A percentile compares a stretch with the other conserved stretches of the same genome.
Evolutionary conservation across 208 protist genomes (phyloP).

Genomic region (Porcisia deanei): DNA sequence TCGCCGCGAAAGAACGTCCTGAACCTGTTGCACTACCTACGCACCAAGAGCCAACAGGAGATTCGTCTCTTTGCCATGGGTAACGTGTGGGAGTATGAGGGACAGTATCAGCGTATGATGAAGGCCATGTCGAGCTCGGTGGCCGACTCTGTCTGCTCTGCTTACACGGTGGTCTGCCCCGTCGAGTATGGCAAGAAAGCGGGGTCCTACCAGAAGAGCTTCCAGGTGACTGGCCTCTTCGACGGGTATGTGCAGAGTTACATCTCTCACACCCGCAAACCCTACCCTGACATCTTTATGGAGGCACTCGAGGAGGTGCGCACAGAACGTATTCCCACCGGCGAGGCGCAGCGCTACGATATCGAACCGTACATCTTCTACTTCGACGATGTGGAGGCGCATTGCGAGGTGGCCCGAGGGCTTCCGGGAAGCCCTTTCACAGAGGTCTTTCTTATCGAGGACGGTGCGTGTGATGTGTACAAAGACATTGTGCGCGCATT

Average conservation of each 20-base stretch:
- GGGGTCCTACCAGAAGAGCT: constrained; percentile 33
- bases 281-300: constrained; percentile 79
- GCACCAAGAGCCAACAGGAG: constrained; percentile 74
- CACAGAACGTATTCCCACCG: constrained; percentile 46
- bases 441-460: constrained; percentile 64
- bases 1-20: constrained; percentile 80
- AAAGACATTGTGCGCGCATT: constrained; percentile 63
- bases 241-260: constrained; percentile 80
- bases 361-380: constrained; percentile 76
- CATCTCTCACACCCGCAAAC: constrained; percentile 73
- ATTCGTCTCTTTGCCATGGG: constrained; percentile 73
- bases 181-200: constrained; percentile 50
- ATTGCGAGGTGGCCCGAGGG: constrained; percentile 65
- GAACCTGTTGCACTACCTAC: constrained; percentile 79
- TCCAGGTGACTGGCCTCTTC: constrained; percentile 73
- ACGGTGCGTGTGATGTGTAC: constrained; percentile 70
- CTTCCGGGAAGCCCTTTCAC: constrained; percentile 65
- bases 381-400: constrained; percentile 69
- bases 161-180: constrained; percentile 56
- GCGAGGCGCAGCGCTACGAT: constrained; percentile 61
- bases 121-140: constrained; percentile 40
- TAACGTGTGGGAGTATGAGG: constrained; percentile 80
- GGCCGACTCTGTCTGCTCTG: constrained; percentile 39
- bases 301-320: constrained; percentile 59
- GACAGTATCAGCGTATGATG: constrained; percentile 73